Evolutionary conservation across 306 rosid species (phyloP), one percentile per base, ranked within the genome.

Genomic region (Castanospermum australe): DNA sequence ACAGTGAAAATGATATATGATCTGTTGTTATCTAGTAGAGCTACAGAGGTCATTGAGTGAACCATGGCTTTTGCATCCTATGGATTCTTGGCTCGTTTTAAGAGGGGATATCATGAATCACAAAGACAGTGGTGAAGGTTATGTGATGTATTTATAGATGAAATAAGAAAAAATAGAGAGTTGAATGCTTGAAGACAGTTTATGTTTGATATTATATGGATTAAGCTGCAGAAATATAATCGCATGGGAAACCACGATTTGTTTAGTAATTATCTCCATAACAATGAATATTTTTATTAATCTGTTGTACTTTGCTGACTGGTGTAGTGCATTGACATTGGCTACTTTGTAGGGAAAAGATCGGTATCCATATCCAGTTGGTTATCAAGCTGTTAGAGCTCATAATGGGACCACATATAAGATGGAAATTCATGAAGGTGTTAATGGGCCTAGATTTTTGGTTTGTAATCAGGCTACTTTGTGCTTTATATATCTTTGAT

Each of bases 351-450:
- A 94, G 98, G 97, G 98, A 65, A 94, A 92, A 82, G 98, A 90
- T 76, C 94, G 98, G 8, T 90, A 88, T 89, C 97, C 97, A 25
- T 94, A 92, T 92, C 97, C 93, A 4, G 86, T 92, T 72, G 97
- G 94, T 55, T 92, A 90, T 78, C 80, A 75, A 79, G 97, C 88
- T 57, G 57, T 80, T 85, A 91, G 94, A 78, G 90, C 87, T 79
- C 86, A 84, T 69, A 86, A 89, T 79, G 97, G 95, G 70, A 83
- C 59, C 55, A 79, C 82, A n/a, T 88, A 88, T 72, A 90, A 85
- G 82, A 88, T 89, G 93, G 94, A 94, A 76, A 87, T 94, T 63
- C 88, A 79, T 15, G 96, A 94, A 84, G 97, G 98, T 64, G 87
- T 84, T 69, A 92, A 87, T 41, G 97, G 97, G 67, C 97, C 97